Base-by-base conservation (phyloP, 2,329 filamentous ascomycete species). In the Aspergillus pseudoterreus region DNA sequence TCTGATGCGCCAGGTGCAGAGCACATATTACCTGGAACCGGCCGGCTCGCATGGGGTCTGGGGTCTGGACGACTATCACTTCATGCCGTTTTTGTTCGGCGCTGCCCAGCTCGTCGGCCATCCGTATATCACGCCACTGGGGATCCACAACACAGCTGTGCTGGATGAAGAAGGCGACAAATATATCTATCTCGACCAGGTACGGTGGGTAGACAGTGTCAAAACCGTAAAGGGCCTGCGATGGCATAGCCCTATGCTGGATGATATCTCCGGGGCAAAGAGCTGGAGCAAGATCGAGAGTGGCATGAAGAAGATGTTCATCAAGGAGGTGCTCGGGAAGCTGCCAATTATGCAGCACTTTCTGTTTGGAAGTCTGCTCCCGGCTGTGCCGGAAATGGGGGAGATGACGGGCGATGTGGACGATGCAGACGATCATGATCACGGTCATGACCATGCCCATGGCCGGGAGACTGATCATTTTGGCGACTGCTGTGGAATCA, bases 321-420 rank as follows among this genome's bases (percentile, higher is more conserved):
- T 92, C 47, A 88, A 86, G 38, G 94, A 99, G 71, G 92, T 99
- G 1, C 72, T 99, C 47, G 85, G 88, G 30, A 99, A 99, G 72
- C 70, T 99, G 50, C 94, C 94, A 1, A 92, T 99, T 41, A 97
- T 97, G 91, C 94, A 99, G 73, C 95, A 99, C 70, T 99, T 99
- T 63, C 67, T 99, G 49, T 99, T 99, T 65, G 94, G 94, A 1
- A 87, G 85, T 8, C 72, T 99, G 46, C 79, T 99, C 1, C 86
- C 90, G 0, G 90, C 92, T 0, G 83, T 79, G 0, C 83, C 90
- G 19, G 89, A 83, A 1, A 97, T 99, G 94, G 73, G 77, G 9
- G 74, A 73, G 43, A 58, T 59, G 5, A 71, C 69, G 30, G 70
- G 68, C 43, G 80, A 79, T 10, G 75, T 76, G 43, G 78, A 79